A percentile compares a stretch with the other conserved stretches of the same genome.
Evolutionary conservation across 2,329 filamentous ascomycete species (phyloP).

Genomic region (Clarireedia homoeocarpa): DNA sequence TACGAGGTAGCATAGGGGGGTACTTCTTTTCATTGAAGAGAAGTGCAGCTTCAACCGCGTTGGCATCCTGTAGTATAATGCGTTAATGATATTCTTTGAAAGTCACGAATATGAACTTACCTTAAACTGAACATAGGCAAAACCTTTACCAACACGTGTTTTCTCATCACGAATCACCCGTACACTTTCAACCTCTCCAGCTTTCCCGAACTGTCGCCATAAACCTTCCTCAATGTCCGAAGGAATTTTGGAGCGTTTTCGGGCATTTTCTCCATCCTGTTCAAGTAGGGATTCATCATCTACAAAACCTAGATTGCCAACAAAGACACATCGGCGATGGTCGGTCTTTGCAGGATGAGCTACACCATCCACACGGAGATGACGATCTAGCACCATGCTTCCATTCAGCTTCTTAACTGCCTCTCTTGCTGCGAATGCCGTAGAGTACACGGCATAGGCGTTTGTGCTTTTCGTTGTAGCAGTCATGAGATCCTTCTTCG

Average conservation of each 20-base stretch:
- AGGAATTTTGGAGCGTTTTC: constrained; percentile 66
- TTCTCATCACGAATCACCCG: constrained; percentile 83
- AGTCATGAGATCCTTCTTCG: constrained; percentile 83
- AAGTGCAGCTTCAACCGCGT: constrained; percentile 84
- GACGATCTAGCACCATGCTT: constrained; percentile 72
- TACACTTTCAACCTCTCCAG: constrained; percentile 83
- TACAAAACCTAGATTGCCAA: constrained; percentile 93
- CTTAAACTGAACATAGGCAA: constrained; percentile 95
- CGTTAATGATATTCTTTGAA: constrained; percentile 10
- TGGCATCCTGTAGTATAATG: constrained; percentile 52
- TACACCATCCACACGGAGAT: constrained; percentile 84
- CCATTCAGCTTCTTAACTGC: constrained; percentile 77
- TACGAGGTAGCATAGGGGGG: constrained; percentile 85
- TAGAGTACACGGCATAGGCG: constrained; percentile 86
- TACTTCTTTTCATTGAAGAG: constrained; percentile 86
- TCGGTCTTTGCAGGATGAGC: constrained; percentile 79
- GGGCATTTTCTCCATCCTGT: constrained; percentile 57
- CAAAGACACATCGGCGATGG: constrained; percentile 86
- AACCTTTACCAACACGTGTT: constrained; percentile 90
- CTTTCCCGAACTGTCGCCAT: constrained; percentile 71
- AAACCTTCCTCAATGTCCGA: constrained; percentile 89
- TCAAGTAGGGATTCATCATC: constrained; percentile 75
- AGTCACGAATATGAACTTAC: constrained; percentile 33
- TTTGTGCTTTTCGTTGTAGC: constrained; percentile 89
- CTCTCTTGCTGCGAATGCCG: constrained; percentile 63